Evolutionary conservation across 371 early-diverging fungal genomes (phyloP).

Genomic region (Lichtheimia hyalospora): DNA sequence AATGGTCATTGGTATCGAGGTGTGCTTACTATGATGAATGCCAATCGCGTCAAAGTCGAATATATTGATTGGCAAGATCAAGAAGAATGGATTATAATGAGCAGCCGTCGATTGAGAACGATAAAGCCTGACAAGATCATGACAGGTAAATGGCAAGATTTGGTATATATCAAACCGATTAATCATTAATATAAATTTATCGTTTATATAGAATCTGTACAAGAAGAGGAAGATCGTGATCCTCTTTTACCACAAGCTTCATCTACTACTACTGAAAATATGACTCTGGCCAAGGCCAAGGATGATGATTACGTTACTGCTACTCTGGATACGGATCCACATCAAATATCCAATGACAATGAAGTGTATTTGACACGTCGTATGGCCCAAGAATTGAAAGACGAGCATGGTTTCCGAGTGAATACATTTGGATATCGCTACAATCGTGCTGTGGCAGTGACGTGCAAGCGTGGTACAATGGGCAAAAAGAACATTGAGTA

Average conservation of each 20-base stretch:
- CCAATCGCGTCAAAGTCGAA: conserved; percentile 47
- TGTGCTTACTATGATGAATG: conserved; percentile 39
- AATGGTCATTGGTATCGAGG: conserved; percentile 58
- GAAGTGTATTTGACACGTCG: conserved; percentile 57
- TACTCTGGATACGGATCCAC: conserved; percentile 35
- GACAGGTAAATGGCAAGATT: not conserved
- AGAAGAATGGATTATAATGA: conserved; percentile 67
- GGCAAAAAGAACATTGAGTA: conserved; percentile 22
- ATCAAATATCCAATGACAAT: conserved; percentile 50
- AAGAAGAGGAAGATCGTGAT: not conserved
- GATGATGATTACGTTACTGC: conserved; percentile 32
- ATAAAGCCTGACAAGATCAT: conserved; percentile 8
- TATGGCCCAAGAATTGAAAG: conserved; percentile 45
- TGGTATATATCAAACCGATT: not conserved
- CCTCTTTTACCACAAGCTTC: not conserved
- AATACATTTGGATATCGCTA: conserved; percentile 54
- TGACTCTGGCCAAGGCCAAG: not conserved
- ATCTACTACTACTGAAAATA: not conserved
- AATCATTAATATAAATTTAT: not conserved
- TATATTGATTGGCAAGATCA: conserved; percentile 58
- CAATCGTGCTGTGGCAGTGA: conserved; percentile 46
- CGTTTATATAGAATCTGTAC: not conserved
- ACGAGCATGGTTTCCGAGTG: conserved; percentile 43
- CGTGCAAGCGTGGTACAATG: conserved; percentile 11
- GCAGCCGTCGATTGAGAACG: conserved; percentile 32